A percentile compares a stretch with the other conserved stretches of the same genome.
Conservation (phyloP, 202 grass and related monocot genomes). For the Zizania palustris region DNA sequence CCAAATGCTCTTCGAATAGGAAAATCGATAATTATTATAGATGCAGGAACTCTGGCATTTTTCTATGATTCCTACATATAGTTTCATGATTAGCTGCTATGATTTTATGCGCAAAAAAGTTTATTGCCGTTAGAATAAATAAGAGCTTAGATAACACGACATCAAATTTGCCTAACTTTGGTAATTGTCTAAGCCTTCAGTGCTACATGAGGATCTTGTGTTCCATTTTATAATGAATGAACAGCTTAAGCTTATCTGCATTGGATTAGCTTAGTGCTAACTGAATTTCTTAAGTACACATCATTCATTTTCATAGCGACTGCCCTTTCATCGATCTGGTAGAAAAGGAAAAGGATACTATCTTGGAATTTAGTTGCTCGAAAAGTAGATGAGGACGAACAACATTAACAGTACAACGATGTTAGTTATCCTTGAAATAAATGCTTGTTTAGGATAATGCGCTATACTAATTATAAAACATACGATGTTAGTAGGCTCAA, state of each 20-base stretch:
- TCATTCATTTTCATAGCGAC: neutral
- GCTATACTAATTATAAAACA: slow-evolving; percentile 11
- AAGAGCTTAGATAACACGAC: slow-evolving; percentile 22
- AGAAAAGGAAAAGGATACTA: slow-evolving; percentile 18
- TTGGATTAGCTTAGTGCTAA: slow-evolving; percentile 29
- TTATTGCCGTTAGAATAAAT: slow-evolving; percentile 18
- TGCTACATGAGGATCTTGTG: slow-evolving; percentile 27
- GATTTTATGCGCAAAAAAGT: slow-evolving; percentile 52
- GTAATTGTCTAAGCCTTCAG: slow-evolving; percentile 15
- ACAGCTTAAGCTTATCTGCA: slow-evolving; percentile 13
- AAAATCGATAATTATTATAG: slow-evolving; percentile 26
- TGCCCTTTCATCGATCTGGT: neutral
- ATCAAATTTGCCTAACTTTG: slow-evolving; percentile 17
- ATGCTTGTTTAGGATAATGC: slow-evolving; percentile 47
- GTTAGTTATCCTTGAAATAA: slow-evolving; percentile 60
- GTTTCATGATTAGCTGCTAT: slow-evolving; percentile 37
- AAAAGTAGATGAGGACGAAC: slow-evolving; percentile 21
- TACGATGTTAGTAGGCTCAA: neutral
- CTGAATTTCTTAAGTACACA: neutral
- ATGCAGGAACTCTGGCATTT: slow-evolving; percentile 26
- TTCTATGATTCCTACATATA: slow-evolving; percentile 16
- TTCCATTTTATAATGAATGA: slow-evolving; percentile 33
- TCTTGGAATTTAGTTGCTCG: slow-evolving; percentile 34
- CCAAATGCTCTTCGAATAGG: slow-evolving; percentile 35
- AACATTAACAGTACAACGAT: slow-evolving; percentile 42